Evolutionary conservation across 108 stramenopile species (phyloP), one percentile per base, ranked within the genome.

Genomic region (Cyclotella sp.): DNA sequence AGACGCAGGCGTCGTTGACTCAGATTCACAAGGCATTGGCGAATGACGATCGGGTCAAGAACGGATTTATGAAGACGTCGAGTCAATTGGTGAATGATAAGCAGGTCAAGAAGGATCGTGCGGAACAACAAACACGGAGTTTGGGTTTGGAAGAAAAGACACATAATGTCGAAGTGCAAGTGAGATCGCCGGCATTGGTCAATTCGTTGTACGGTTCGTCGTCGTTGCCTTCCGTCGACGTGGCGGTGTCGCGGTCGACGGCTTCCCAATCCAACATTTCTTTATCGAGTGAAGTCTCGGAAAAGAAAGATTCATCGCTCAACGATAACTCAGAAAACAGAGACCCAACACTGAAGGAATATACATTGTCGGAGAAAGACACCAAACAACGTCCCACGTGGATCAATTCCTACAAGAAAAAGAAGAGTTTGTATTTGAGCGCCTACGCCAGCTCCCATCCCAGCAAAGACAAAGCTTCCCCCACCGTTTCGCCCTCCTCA

Each of bases 1-100:
- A 54, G 22, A 75, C 82, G 1, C 65, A 67, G 24, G 16, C 65
- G 18, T 64, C 72, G 0, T 51, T 83, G n/a, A 75, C 72, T 45
- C 9, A 64, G 16, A 83, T 83, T 30, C 77, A 83, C 64, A 73
- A 73, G 45, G 58, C 66, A 21, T 43, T 78, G 12, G 54, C 63
- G n/a, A 55, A 63, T 41, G 30, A 83, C 22, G 64, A 62, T 45
- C 16, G 40, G 28, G 18, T 75, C 10, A 68, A 74, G 52, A 26
- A 39, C 46, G 52, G 67, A 0, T 75, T 82, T 55, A 71, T 82
- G 74, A 73, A 41, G 28, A 69, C 42, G 6, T 57, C 42, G 22
- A 75, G 73, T 69, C 82, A 83, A 44, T 61, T 83, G 59, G 77
- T 73, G 61, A 78, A 78, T 78, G 82, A 83, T 55, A 67, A 69